Conservation (phyloP, 768 basidiomycete genomes). For the Lentinula aciculospora region DNA sequence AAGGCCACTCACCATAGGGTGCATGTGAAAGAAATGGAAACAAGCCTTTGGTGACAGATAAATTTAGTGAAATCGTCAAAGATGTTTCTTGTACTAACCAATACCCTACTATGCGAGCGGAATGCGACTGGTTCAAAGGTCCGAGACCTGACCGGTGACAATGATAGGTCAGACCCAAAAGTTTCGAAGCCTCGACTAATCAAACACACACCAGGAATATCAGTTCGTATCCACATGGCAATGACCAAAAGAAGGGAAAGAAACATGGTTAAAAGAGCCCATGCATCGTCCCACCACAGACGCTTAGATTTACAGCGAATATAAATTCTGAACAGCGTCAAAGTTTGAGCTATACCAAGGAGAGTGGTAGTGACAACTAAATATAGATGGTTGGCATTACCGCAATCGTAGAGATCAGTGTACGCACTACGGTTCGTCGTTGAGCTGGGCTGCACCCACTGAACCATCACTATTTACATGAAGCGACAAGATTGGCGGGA, state of each 20-base stretch:
- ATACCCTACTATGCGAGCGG: slow-evolving; percentile 3
- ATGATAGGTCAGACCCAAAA: not conserved
- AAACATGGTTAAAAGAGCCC: slow-evolving; percentile 5
- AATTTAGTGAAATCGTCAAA: not conserved
- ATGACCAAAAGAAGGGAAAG: slow-evolving; percentile 1
- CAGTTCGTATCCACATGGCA: slow-evolving; percentile 10
- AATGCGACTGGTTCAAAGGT: not conserved
- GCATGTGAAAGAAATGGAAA: slow-evolving; percentile 5
- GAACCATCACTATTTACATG: slow-evolving; percentile 10
- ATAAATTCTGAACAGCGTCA: slow-evolving; percentile 1
- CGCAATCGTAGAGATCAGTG: not conserved
- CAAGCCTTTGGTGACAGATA: not conserved
- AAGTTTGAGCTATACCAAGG: slow-evolving; percentile 4
- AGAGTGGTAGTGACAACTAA: slow-evolving; percentile 5
- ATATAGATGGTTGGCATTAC: not conserved
- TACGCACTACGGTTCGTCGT: slow-evolving; percentile 8
- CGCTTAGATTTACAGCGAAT: not conserved
- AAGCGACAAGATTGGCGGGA: not conserved
- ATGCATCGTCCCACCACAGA: slow-evolving; percentile 12
- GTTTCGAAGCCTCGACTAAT: too few relatives aligned
- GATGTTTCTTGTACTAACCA: not conserved
- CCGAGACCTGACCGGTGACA: not conserved
- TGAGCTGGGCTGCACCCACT: slow-evolving; percentile 8
- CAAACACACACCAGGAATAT: not conserved
- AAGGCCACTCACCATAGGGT: slow-evolving; percentile 4